phyloP scores from a whole-genome alignment of 371 early-diverging fungal species.

The Apophysomyces sp. region DNA sequence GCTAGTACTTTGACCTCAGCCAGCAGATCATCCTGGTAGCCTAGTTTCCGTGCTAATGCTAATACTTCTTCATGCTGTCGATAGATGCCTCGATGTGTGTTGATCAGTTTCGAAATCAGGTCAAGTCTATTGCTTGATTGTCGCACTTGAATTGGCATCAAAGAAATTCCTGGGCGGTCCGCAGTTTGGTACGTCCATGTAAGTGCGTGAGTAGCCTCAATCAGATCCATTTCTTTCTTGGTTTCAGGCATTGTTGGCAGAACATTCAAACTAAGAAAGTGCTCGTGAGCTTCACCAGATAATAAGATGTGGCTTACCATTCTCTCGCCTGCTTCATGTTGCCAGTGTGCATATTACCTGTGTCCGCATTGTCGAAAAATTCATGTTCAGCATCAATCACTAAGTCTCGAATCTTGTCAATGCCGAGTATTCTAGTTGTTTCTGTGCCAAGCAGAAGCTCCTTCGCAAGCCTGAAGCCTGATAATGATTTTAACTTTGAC shows the following conservation, averaged over 20 bases:
- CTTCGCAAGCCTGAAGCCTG: slow-evolving; percentile 68
- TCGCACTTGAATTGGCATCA: slow-evolving; percentile 80
- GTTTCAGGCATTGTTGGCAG: slow-evolving; percentile 64
- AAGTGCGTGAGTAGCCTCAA: slow-evolving; percentile 73
- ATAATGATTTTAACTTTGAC: neutral
- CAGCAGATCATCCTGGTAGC: slow-evolving; percentile 44
- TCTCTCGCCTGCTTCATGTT: slow-evolving; percentile 74
- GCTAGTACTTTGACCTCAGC: slow-evolving; percentile 54
- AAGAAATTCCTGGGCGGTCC: slow-evolving; percentile 47
- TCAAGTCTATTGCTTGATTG: slow-evolving; percentile 63
- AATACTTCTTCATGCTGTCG: slow-evolving; percentile 50
- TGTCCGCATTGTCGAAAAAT: slow-evolving; percentile 76
- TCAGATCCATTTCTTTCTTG: slow-evolving; percentile 63
- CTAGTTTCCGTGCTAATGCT: slow-evolving; percentile 62
- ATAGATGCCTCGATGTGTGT: slow-evolving; percentile 53
- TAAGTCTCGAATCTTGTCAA: slow-evolving; percentile 58
- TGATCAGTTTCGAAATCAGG: slow-evolving; percentile 58
- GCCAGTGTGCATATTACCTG: slow-evolving; percentile 66
- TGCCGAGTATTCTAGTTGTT: slow-evolving; percentile 46
- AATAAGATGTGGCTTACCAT: slow-evolving; percentile 47
- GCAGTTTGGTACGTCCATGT: slow-evolving; percentile 56
- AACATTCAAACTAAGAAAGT: slow-evolving; percentile 53
- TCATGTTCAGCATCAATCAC: slow-evolving; percentile 73
- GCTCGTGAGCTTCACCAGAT: neutral
- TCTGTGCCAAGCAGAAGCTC: slow-evolving; percentile 57